phyloP scores from a whole-genome alignment of 257 asterid species.

The Solanum neorickii region DNA sequence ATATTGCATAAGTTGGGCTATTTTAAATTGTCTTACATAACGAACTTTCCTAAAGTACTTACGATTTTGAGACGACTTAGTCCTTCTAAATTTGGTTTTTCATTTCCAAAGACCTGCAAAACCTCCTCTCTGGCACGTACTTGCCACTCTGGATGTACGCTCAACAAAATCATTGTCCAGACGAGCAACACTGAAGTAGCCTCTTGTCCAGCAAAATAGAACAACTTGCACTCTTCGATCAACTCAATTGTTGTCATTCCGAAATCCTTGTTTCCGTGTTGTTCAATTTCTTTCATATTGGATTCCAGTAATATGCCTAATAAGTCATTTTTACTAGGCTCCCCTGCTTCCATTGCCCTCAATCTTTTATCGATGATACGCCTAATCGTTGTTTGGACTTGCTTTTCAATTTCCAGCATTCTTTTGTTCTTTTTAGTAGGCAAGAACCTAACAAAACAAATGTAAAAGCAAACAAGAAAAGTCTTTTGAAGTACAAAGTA shows the following conservation, averaged over 20 bases:
- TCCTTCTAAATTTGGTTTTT: conserved; percentile 13
- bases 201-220: conserved; percentile 48
- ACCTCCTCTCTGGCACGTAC: conserved; percentile 24
- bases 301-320: conserved; percentile 10
- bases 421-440: conserved; percentile 32
- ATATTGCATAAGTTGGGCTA: background rate
- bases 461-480: too few relatives aligned
- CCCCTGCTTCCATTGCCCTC: conserved; percentile 10
- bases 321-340: background rate
- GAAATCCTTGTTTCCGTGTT: background rate
- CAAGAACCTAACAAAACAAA: conserved; percentile 11
- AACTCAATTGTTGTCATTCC: conserved; percentile 11
- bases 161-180: conserved; percentile 39
- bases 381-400: conserved; percentile 6
- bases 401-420: background rate
- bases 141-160: conserved; percentile 21
- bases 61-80: conserved; percentile 19
- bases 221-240: conserved; percentile 37
- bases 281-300: conserved; percentile 6
- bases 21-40: too few relatives aligned
- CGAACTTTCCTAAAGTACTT: background rate
- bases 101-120: conserved; percentile 10
- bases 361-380: conserved; percentile 21
- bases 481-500: too few relatives aligned
- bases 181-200: conserved; percentile 35